These are phyloP conservation scores for Nigrospora sphaerica DNA, from an alignment of 2,329 filamentous ascomycete genomes.

Conservation along the genomic window DNA sequence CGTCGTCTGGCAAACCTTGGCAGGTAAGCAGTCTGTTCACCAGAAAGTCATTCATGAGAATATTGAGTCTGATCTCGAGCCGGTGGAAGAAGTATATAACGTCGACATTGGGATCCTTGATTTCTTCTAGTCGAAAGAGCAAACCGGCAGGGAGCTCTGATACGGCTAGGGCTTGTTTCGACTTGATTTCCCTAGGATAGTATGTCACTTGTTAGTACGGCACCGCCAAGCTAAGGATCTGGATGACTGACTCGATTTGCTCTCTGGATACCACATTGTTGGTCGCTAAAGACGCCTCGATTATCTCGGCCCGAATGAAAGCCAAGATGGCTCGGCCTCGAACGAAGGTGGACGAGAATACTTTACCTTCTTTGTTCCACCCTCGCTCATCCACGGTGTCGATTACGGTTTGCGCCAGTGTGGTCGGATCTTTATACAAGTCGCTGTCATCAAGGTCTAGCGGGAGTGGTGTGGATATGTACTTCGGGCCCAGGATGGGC, in stretches of 20 bases:
- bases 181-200: background rate
- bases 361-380: constrained; percentile 25
- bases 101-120: constrained; percentile 23
- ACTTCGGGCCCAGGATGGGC: constrained; percentile 26
- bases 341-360: constrained; percentile 23
- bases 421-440: constrained; percentile 22
- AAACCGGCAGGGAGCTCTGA: constrained; percentile 29
- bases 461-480: constrained; percentile 29
- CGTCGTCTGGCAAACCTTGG: constrained; percentile 26
- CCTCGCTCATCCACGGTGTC: constrained; percentile 24
- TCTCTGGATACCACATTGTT: no score
- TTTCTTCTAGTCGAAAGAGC: constrained; percentile 27
- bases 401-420: constrained; percentile 13
- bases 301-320: constrained; percentile 48
- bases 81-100: constrained; percentile 30
- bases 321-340: constrained; percentile 30
- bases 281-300: no score
- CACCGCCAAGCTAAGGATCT: no score
- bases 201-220: background rate
- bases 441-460: constrained; percentile 29
- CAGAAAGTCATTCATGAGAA: constrained; percentile 52
- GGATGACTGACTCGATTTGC: no score
- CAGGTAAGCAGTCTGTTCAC: constrained; percentile 49
- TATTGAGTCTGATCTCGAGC: constrained; percentile 39
- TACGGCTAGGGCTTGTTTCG: constrained; percentile 6